A percentile compares a stretch with the other conserved stretches of the same genome.
These are phyloP conservation scores for Colletotrichum orchidophilum DNA, from an alignment of 2,329 filamentous ascomycete genomes.

Conservation along the genomic window DNA sequence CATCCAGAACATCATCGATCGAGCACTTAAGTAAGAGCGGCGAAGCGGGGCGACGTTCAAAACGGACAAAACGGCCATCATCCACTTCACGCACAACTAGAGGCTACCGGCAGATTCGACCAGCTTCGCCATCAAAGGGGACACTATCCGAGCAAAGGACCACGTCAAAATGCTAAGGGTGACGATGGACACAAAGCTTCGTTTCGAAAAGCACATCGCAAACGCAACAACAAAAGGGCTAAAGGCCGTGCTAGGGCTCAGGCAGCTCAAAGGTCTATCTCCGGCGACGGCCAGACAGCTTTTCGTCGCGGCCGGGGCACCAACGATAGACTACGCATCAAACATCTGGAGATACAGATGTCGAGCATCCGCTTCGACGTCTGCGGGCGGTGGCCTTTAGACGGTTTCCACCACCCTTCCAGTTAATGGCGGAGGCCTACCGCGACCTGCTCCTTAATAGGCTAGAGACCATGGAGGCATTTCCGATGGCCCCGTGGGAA, in stretches of 20 bases:
- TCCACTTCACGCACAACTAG: constrained; percentile 35
- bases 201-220: constrained; percentile 24
- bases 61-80: constrained; percentile 38
- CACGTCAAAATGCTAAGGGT: background rate
- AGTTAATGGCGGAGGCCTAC: too few species aligned
- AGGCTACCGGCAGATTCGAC: background rate
- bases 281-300: constrained; percentile 13
- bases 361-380: too few species aligned
- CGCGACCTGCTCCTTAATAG: too few species aligned
- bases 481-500: too few species aligned
- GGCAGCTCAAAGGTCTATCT: constrained; percentile 18
- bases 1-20: too few species aligned
- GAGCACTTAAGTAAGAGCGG: too few species aligned
- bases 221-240: constrained; percentile 32
- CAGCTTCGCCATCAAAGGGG: constrained; percentile 29
- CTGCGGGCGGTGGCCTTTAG: too few species aligned
- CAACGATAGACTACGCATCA: background rate
- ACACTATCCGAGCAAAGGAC: background rate
- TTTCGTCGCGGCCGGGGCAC: constrained; percentile 3
- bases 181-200: constrained; percentile 28
- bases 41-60: too few species aligned
- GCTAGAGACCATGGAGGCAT: too few species aligned
- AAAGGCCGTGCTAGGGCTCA: constrained; percentile 27
- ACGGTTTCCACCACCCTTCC: too few species aligned
- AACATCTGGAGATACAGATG: constrained; percentile 12